phyloP scores from a whole-genome alignment of 2,329 filamentous ascomycete genomes.

The Aureobasidium namibiae region DNA sequence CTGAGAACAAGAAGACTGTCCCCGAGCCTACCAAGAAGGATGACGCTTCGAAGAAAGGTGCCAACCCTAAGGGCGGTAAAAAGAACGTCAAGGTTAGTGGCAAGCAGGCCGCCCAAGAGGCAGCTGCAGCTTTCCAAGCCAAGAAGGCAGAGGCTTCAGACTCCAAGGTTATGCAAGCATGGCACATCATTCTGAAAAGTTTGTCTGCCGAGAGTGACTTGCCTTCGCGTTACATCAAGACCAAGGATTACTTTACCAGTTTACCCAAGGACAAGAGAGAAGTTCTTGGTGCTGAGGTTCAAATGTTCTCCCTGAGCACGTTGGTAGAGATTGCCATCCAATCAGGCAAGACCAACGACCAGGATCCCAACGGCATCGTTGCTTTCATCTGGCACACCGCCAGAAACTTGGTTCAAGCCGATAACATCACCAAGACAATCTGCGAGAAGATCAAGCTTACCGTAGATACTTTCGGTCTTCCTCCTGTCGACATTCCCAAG shows the following conservation, averaged over 20 bases:
- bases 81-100: conserved; percentile 27
- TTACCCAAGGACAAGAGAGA: conserved; percentile 33
- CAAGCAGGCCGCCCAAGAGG: conserved; percentile 37
- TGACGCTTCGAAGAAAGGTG: conserved; percentile 18
- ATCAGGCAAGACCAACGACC: conserved; percentile 28
- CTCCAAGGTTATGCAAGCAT: conserved; percentile 36
- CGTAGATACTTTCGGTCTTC: conserved; percentile 32
- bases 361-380: conserved; percentile 32
- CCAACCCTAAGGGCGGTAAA: conserved; percentile 25
- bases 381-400: conserved; percentile 41
- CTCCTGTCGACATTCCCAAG: conserved; percentile 26
- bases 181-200: conserved; percentile 37
- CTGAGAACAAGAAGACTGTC: not conserved
- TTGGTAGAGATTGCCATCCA: conserved; percentile 42
- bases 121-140: conserved; percentile 34
- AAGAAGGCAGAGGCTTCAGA: conserved; percentile 33
- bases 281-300: conserved; percentile 37
- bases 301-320: conserved; percentile 42
- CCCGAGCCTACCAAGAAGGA: conserved; percentile 16
- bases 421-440: conserved; percentile 36
- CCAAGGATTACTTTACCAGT: conserved; percentile 39
- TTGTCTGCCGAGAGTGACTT: conserved; percentile 40
- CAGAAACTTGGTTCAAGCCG: conserved; percentile 29
- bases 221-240: conserved; percentile 40
- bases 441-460: conserved; percentile 28